phyloP scores from a whole-genome alignment of 805 yeast genomes.

The Myxozyma monticola region DNA sequence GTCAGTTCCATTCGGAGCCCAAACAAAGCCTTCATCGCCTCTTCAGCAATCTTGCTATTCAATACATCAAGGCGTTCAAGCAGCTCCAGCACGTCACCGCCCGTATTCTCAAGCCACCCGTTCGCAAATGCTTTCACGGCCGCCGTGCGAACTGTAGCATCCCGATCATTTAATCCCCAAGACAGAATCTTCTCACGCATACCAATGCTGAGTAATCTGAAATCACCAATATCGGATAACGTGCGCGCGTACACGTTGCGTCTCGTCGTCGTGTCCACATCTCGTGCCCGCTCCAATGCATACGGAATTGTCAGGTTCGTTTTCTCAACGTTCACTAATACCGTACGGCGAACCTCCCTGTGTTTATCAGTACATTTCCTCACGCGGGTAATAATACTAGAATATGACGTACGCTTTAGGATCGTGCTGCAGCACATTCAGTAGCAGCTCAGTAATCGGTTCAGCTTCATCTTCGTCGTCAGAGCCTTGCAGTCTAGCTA shows the following conservation, averaged over 20 bases:
- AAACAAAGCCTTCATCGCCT: constrained; percentile 65
- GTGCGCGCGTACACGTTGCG: constrained; percentile 68
- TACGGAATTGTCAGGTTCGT: constrained; percentile 53
- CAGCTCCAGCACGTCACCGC: constrained; percentile 70
- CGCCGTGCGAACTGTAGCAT: constrained; percentile 66
- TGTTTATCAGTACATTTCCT: constrained; percentile 1
- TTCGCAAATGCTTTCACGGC: constrained; percentile 67
- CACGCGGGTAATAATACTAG: background rate
- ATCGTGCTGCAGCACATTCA: constrained; percentile 68
- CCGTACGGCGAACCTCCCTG: constrained; percentile 87
- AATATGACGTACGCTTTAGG: constrained; percentile 48
- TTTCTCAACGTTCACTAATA: constrained; percentile 67
- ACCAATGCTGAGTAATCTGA: constrained; percentile 53
- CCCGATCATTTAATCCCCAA: constrained; percentile 91
- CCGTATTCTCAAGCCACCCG: constrained; percentile 68
- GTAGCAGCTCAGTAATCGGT: constrained; percentile 49
- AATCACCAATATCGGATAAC: constrained; percentile 65
- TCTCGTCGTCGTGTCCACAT: constrained; percentile 69
- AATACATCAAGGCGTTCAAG: constrained; percentile 70
- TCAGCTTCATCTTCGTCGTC: constrained; percentile 41
- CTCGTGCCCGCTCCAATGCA: constrained; percentile 80
- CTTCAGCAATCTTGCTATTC: constrained; percentile 65
- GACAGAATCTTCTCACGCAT: constrained; percentile 65
- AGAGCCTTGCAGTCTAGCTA: constrained; percentile 73
- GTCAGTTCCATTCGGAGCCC: constrained; percentile 63